Evolutionary conservation across 306 rosid species (phyloP).

Genomic region (Prosopis cineraria): DNA sequence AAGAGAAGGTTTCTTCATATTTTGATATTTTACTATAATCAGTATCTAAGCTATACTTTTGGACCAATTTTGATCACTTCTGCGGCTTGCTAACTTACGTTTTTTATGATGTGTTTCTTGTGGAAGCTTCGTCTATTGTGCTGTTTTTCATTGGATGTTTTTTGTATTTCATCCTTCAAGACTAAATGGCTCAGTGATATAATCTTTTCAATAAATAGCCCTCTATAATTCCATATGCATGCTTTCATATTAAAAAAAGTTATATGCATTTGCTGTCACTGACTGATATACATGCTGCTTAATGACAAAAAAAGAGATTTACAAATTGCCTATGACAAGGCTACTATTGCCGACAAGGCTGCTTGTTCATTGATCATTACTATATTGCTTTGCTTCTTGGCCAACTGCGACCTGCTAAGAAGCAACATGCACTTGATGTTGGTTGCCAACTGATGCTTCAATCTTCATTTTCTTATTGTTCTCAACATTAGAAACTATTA

Average conservation of each 20-base stretch:
- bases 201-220: neutral
- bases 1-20: slow-evolving; percentile 38
- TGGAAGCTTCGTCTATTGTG: neutral
- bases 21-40: slow-evolving; percentile 17
- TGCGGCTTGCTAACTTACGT: neutral
- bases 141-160: neutral
- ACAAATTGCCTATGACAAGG: neutral
- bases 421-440: neutral
- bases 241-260: neutral
- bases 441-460: neutral
- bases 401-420: neutral
- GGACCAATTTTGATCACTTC: neutral
- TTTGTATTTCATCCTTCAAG: neutral
- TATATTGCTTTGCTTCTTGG: neutral
- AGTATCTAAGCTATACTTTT: neutral
- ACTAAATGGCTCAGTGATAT: neutral
- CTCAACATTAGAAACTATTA: neutral
- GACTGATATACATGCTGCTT: neutral
- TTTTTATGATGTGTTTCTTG: slow-evolving; percentile 18
- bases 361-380: neutral
- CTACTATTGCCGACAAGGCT: neutral
- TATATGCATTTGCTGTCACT: neutral
- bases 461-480: neutral
- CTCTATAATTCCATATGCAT: neutral
- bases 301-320: neutral